Evolutionary conservation across 2,329 filamentous ascomycete genomes (phyloP), one percentile per base, ranked within the genome.

Genomic region (Paradendryphiella salina): DNA sequence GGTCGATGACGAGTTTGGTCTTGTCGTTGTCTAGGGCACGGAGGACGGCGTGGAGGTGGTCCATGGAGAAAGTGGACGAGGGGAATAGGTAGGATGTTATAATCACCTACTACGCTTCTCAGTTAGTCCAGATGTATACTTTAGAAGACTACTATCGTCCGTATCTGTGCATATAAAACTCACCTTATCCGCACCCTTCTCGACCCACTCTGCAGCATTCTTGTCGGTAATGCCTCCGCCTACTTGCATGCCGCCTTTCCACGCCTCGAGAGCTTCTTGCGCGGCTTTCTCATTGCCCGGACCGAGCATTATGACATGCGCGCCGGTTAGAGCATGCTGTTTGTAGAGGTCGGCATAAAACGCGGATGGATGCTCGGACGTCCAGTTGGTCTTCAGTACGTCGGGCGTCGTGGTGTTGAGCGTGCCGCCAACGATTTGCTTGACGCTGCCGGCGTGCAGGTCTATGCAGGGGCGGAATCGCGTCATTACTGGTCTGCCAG

Each of bases 361-460:
- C 3, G 83, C 82, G 2, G 94, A 85, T 8, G 92, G 88, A 55
- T 93, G 85, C 40, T 86, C 83, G 8, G 94, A 96, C 54, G 96
- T 87, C 77, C 90, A 92, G 75, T 99, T 99, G 39, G 93, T 97
- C 76, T 90, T 88, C 49, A 97, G 81, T 5, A 65, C 50, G 38
- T 60, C 52, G 11, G 66, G 63, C 1, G 64, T 61, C 3, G 64
- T 65, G 6, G 64, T 66, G 21, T 67, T 72, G 56, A 99, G 82
- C 1, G 94, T 97, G 52, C 94, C 93, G 63, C 94, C 94, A 33
- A 99, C 92, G 64, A 99, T 99, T 75, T 99, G 94, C 79, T 99
- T 99, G 52, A 99, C 94, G 71, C 93, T 87, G 11, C 94, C 94
- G n/a, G 92, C 87, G 74, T 99, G 94, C 45, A 99, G 83, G 76